phyloP scores from a whole-genome alignment of 2,329 filamentous ascomycete species.

The Neopestalotiopsis clavispora region DNA sequence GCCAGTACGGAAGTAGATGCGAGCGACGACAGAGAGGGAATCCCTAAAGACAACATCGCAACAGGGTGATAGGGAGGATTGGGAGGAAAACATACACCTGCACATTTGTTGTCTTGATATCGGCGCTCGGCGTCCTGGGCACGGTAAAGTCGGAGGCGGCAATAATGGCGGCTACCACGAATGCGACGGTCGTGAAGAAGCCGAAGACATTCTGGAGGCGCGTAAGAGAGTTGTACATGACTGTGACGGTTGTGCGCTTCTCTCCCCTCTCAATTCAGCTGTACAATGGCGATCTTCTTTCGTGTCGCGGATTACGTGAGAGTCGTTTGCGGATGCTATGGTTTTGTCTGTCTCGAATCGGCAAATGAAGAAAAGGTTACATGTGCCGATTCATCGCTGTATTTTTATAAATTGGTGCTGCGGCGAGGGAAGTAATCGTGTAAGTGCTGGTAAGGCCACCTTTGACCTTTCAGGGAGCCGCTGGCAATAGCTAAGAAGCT shows the following conservation, averaged over 20 bases:
- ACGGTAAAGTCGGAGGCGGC: conserved; percentile 78
- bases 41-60: not conserved
- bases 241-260: not conserved
- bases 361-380: not conserved
- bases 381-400: not conserved
- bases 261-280: not conserved
- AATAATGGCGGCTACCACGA: conserved; percentile 78
- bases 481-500: not conserved
- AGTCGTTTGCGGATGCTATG: not conserved
- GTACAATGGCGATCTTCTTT: not conserved
- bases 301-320: not conserved
- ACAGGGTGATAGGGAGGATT: too few relatives aligned
- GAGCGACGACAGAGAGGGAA: not conserved
- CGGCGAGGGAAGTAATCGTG: not conserved
- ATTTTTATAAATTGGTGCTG: not conserved
- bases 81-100: conserved; percentile 71
- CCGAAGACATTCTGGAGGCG: conserved; percentile 93
- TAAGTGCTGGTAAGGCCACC: conserved; percentile 19
- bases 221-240: conserved; percentile 86
- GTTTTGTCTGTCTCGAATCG: not conserved
- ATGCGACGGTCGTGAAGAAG: conserved; percentile 95
- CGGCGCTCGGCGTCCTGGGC: conserved; percentile 70
- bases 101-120: conserved; percentile 72
- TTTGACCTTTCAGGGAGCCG: conserved; percentile 16
- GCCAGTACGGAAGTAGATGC: not conserved